Evolutionary conservation across 129 eudicot species (phyloP), one percentile per base, ranked within the genome.

Genomic region (Ambrosia trifida): DNA sequence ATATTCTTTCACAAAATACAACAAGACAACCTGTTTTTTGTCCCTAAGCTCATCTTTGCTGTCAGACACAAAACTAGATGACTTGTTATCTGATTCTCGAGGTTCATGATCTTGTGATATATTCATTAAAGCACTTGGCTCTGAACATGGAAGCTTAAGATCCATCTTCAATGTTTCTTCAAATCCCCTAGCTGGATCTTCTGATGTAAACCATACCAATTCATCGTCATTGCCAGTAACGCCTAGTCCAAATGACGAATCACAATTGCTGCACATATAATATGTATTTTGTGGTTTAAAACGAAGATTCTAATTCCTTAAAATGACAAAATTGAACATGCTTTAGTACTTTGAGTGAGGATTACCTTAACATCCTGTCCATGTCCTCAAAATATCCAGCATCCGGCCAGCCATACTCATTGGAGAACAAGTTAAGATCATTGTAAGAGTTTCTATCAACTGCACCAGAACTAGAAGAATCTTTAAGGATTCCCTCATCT

Each of bases 341-440:
- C 45, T 41, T 46, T 13, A 62, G 78, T 36, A 49, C 28, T 75
- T 43, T 30, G 57, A 52, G 18, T 60, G 64, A 44, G 69, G 14
- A 20, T 68, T 79, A 94, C 99, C 99, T 87, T 73, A 94, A 82
- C 89, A 94, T 89, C 79, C 79, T 77, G 86, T 87, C 98, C 66
- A 94, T 87, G 30, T 94, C 99, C 79, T 94, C 99, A 79, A 94
- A 90, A 78, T 84, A 87, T 53, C 87, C 94, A 17, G 84, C 80
- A 41, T 90, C 96, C 78, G 95, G 84, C 99, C 96, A 94, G 19
- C 72, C 83, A 75, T 85, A 89, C 50, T 74, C 76, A 67, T 64
- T 83, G 59, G 84, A 78, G 66, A 85, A 75, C 63, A 87, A 80
- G 75, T 66, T 62, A 68, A 82, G 84, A 74, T 79, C 86, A 45